Evolutionary conservation across 257 asterid species (phyloP).

Genomic region (Solanum ossicruentum): DNA sequence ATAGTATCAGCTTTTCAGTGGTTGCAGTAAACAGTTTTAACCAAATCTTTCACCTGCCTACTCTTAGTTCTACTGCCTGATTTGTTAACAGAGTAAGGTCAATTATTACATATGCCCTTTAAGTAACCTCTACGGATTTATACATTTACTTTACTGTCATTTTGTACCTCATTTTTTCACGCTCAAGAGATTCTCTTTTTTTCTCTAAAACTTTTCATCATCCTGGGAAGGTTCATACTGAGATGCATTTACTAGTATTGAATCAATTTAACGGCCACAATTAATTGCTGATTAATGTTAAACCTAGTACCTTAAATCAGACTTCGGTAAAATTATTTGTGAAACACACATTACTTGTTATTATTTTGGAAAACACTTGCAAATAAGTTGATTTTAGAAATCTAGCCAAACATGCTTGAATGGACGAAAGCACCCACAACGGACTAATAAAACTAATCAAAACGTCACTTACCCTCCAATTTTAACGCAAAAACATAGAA

Average conservation of each 20-base stretch:
- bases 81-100: conserved; percentile 10
- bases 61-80: conserved; percentile 11
- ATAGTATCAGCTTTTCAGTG: not conserved
- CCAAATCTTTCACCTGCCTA: conserved; percentile 8
- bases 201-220: not conserved
- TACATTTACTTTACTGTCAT: conserved; percentile 7
- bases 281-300: not conserved
- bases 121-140: conserved; percentile 10
- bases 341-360: not conserved
- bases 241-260: not conserved
- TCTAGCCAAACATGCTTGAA: not conserved
- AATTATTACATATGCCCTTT: conserved; percentile 3
- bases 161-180: not conserved
- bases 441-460: not conserved
- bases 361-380: not conserved
- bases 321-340: not conserved
- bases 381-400: not conserved
- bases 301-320: not conserved
- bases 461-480: not conserved
- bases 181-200: not conserved
- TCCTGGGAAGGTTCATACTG: not conserved
- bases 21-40: not conserved
- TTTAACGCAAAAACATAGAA: not conserved
- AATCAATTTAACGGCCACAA: not conserved
- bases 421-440: not conserved